Evolutionary conservation across 202 grass and related monocot genomes (phyloP).

Genomic region (Zoysia matrella): DNA sequence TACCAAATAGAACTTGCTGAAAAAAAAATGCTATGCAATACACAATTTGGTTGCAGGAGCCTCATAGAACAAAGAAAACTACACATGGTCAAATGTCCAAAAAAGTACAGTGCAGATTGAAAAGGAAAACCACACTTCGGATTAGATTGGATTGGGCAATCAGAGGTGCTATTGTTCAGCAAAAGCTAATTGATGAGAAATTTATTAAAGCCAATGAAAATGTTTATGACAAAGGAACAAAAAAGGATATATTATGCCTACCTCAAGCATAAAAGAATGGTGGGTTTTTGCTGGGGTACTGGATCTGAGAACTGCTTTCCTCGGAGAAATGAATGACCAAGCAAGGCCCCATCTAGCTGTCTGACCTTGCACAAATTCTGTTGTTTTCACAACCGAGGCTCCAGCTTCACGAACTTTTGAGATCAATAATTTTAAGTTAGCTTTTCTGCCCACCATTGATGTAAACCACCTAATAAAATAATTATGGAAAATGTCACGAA

Average conservation of each 20-base stretch:
- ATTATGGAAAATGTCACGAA: neutral
- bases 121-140: neutral
- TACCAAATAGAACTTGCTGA: neutral
- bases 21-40: neutral
- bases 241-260: slow-evolving; percentile 30
- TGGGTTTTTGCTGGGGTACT: slow-evolving; percentile 61
- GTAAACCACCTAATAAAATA: slow-evolving; percentile 81
- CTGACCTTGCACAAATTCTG: slow-evolving; percentile 94
- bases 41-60: neutral
- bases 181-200: neutral
- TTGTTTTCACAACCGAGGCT: slow-evolving; percentile 78
- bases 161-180: neutral
- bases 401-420: slow-evolving; percentile 68
- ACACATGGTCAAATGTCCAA: neutral
- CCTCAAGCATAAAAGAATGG: slow-evolving; percentile 84
- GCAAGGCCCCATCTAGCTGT: slow-evolving; percentile 94
- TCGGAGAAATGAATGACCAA: slow-evolving; percentile 91
- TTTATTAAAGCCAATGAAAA: slow-evolving; percentile 12
- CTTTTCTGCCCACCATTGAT: slow-evolving; percentile 97
- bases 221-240: slow-evolving; percentile 17
- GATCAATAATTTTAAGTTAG: slow-evolving; percentile 74
- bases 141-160: neutral
- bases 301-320: slow-evolving; percentile 50
- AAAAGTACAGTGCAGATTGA: neutral
- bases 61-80: neutral